phyloP scores from a whole-genome alignment of 2,329 filamentous ascomycete species.

The Zasmidium citrigriseum region DNA sequence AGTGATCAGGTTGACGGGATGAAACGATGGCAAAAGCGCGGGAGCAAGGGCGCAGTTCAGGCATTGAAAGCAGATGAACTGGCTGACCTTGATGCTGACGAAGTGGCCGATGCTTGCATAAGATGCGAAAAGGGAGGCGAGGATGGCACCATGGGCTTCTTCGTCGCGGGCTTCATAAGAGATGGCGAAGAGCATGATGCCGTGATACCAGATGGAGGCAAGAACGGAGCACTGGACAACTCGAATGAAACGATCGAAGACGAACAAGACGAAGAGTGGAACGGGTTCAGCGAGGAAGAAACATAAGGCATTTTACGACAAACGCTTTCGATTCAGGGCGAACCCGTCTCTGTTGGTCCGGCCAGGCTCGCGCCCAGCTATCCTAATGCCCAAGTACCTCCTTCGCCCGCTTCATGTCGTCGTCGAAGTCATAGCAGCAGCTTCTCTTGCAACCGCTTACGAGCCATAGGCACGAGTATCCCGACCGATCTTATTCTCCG shows the following conservation, averaged over 20 bases:
- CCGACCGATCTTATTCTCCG: constrained; percentile 20
- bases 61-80: constrained; percentile 31
- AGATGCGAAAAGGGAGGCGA: constrained; percentile 79
- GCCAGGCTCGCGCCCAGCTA: too few species aligned
- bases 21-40: constrained; percentile 70
- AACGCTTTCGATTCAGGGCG: too few species aligned
- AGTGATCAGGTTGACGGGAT: constrained; percentile 75
- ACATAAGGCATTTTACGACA: constrained; percentile 3
- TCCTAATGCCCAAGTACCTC: background rate
- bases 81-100: constrained; percentile 19
- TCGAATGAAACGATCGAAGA: constrained; percentile 7
- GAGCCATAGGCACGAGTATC: background rate
- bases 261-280: constrained; percentile 44
- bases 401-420: background rate
- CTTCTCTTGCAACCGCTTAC: background rate
- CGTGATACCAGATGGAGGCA: background rate
- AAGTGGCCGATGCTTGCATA: constrained; percentile 72
- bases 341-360: too few species aligned
- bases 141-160: constrained; percentile 90
- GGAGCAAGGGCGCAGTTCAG: constrained; percentile 34
- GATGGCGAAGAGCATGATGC: constrained; percentile 42
- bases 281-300: constrained; percentile 44
- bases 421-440: background rate
- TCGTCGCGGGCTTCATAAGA: constrained; percentile 82
- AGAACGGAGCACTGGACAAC: background rate